phyloP scores from a whole-genome alignment of 2,329 filamentous ascomycete species.

The Microsporum canis region DNA sequence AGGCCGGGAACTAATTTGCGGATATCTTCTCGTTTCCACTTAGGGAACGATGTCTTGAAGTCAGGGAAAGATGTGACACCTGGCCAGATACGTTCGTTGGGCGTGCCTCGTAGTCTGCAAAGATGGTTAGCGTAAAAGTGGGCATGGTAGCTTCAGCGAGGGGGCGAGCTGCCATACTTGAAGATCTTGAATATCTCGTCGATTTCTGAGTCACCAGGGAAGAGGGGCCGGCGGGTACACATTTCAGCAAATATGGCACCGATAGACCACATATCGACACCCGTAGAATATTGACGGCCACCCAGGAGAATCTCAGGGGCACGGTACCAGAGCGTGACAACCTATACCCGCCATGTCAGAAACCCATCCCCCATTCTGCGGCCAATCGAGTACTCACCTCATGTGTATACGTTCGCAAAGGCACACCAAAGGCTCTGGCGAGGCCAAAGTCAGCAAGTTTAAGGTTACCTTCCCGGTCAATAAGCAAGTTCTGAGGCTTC shows the following conservation, averaged over 20 bases:
- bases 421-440: slow-evolving; percentile 83
- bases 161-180: slow-evolving; percentile 45
- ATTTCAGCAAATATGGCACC: slow-evolving; percentile 94
- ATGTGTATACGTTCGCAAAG: slow-evolving; percentile 82
- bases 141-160: background rate
- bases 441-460: slow-evolving; percentile 98
- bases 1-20: slow-evolving; percentile 58
- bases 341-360: slow-evolving; percentile 34
- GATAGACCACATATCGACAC: slow-evolving; percentile 92
- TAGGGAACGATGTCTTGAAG: slow-evolving; percentile 85
- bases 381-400: slow-evolving; percentile 42
- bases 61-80: slow-evolving; percentile 91
- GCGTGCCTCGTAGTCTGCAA: slow-evolving; percentile 63
- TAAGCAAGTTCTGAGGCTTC: slow-evolving; percentile 97
- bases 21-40: slow-evolving; percentile 65
- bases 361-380: background rate
- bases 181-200: slow-evolving; percentile 95
- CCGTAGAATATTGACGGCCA: slow-evolving; percentile 83
- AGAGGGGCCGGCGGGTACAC: slow-evolving; percentile 86
- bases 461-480: slow-evolving; percentile 83
- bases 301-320: slow-evolving; percentile 82
- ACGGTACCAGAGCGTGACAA: slow-evolving; percentile 89
- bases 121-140: background rate
- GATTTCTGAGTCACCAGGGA: slow-evolving; percentile 86
- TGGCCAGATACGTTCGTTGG: slow-evolving; percentile 71